Base-by-base conservation (phyloP, 371 early-diverging fungal species). In the Mucor lusitanicus region DNA sequence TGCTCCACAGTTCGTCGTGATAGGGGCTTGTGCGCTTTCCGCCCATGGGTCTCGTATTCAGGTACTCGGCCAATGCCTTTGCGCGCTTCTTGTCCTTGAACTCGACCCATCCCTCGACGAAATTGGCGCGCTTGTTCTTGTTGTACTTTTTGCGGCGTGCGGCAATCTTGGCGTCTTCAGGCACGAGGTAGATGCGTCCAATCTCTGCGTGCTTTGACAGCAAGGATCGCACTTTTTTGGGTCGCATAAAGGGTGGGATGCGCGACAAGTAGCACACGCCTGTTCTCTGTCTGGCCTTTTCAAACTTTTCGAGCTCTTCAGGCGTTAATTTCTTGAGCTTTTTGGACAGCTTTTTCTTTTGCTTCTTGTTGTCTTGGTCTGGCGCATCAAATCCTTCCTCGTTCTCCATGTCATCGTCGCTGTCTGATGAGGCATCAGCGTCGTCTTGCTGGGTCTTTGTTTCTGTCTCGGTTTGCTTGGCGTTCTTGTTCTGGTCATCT, bases 101-200 rank as follows among this genome's bases (percentile, higher is more conserved):
- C 78, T 99, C 99, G 6, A 99, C 89, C 99, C 99, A 99, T 7
- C 98, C 99, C 77, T 99, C 98, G 0, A 87, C 87, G 71, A 87
- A 99, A 70, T 93, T 93, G 65, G 90, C 87, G 67, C 91, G 89
- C 69, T 88, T 91, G 69, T 89, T 88, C 48, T 90, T 91, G 57
- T 88, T 88, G 58, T 88, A 85, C 73, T 91, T 92, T 67, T 87
- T 84, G 25, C 93, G 82, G 55, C 86, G 80, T 32, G 79, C 75
- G 32, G 85, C 79, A 37, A 80, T 72, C 67, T 87, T 86, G 11
- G 81, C 58, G 76, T 90, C 90, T 81, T 97, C 97, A 15, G 95
- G 92, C 6, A 89, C 90, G 9, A 97, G 77, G 77, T 91, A 97
- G 35, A 97, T 84, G 13, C 95, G 88, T 6, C 96, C 95, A 19